Evolutionary conservation across 768 basidiomycete species (phyloP).

Genomic region (Lentinula sp.): DNA sequence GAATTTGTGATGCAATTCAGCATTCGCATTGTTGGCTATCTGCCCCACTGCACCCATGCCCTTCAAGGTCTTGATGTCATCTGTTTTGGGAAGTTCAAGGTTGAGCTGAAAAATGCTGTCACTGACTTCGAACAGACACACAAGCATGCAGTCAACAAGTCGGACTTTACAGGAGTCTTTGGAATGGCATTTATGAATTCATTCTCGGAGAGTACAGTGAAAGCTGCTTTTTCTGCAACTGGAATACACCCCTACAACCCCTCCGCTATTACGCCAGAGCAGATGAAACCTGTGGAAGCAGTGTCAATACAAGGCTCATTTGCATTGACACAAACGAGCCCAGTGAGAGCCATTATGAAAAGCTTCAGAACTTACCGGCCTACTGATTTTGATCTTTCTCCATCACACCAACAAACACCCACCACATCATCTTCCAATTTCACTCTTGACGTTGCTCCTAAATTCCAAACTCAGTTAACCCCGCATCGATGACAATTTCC

Average conservation of each 20-base stretch:
- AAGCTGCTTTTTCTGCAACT: constrained; percentile 18
- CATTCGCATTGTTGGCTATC: constrained; percentile 32
- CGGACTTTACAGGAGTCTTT: constrained; percentile 21
- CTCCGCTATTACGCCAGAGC: constrained; percentile 13
- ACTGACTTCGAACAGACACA: constrained; percentile 17
- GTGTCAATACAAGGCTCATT: constrained; percentile 10
- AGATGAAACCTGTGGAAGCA: constrained; percentile 20
- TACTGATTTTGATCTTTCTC: background rate
- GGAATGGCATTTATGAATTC: constrained; percentile 12
- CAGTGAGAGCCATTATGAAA: background rate
- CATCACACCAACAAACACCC: background rate
- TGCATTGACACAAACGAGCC: background rate
- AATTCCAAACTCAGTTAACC: too few relatives aligned
- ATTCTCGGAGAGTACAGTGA: constrained; percentile 11
- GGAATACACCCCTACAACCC: constrained; percentile 20
- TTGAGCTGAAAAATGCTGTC: constrained; percentile 16
- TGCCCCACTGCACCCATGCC: constrained; percentile 32
- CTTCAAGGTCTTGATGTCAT: constrained; percentile 39
- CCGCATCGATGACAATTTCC: background rate
- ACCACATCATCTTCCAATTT: too few relatives aligned
- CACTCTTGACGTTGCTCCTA: background rate
- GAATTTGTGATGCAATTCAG: constrained; percentile 25
- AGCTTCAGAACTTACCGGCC: background rate
- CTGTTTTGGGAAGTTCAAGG: constrained; percentile 35
- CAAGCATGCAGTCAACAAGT: constrained; percentile 17